Conservation (phyloP, 768 basidiomycete genomes). For the Tylopilus plumbeoviolaceoides region DNA sequence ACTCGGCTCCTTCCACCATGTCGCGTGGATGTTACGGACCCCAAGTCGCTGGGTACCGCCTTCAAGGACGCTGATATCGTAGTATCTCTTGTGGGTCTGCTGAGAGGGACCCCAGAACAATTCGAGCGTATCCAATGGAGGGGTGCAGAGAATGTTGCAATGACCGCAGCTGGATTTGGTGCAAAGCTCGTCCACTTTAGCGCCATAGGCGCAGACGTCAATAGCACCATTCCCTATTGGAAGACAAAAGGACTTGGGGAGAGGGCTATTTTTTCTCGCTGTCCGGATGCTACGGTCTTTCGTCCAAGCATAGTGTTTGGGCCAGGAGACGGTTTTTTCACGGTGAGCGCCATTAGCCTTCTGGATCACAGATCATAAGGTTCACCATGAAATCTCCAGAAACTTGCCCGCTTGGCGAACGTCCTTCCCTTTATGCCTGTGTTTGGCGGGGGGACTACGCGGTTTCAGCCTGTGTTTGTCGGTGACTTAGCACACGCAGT, state of each 20-base stretch:
- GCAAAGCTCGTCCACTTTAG: constrained; percentile 65
- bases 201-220: constrained; percentile 67
- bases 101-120: constrained; percentile 51
- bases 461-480: constrained; percentile 72
- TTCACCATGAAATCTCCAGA: constrained; percentile 31
- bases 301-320: constrained; percentile 75
- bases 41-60: constrained; percentile 41
- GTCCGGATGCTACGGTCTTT: constrained; percentile 55
- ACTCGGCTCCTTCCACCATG: constrained; percentile 38
- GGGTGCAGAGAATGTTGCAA: constrained; percentile 65
- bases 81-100: constrained; percentile 66
- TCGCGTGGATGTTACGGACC: constrained; percentile 50
- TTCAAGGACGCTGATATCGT: constrained; percentile 55
- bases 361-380: not conserved
- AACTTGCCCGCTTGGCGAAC: constrained; percentile 57
- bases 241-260: constrained; percentile 66
- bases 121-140: constrained; percentile 61
- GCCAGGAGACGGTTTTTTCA: constrained; percentile 73
- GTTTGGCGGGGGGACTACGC: constrained; percentile 62
- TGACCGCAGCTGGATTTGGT: constrained; percentile 44
- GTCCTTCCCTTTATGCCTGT: constrained; percentile 72
- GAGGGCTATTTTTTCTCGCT: constrained; percentile 42
- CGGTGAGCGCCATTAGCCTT: constrained; percentile 38
- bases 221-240: constrained; percentile 54
- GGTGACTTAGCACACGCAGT: constrained; percentile 62